Percentiles rank a stretch among this genome's conserved stretches.
These are phyloP conservation scores for Hymenoscyphus infarciens DNA, from an alignment of 2,329 filamentous ascomycete genomes.

Conservation along the genomic window DNA sequence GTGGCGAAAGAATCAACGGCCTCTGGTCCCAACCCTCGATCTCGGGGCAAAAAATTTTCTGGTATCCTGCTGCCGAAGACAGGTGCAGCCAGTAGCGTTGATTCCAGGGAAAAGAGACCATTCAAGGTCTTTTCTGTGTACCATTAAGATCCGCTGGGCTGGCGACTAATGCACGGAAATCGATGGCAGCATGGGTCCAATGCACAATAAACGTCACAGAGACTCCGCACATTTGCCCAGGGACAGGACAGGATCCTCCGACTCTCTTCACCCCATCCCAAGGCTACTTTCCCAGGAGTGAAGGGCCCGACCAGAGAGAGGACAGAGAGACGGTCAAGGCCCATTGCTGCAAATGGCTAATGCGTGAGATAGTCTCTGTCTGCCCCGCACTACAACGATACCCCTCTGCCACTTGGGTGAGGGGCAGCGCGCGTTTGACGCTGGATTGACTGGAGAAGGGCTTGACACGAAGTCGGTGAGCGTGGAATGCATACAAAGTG, in stretches of 20 bases:
- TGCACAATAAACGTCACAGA: conserved; percentile 32
- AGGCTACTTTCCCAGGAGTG: background rate
- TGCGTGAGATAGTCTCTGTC: conserved; percentile 14
- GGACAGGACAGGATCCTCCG: conserved; percentile 29
- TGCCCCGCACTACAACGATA: conserved; percentile 34
- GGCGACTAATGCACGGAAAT: conserved; percentile 35
- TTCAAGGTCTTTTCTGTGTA: conserved; percentile 16
- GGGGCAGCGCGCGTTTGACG: conserved; percentile 26
- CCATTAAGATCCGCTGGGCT: conserved; percentile 31
- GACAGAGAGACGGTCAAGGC: conserved; percentile 17
- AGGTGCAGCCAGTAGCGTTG: conserved; percentile 12
- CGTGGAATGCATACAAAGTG: conserved; percentile 36
- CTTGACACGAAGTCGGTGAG: conserved; percentile 39
- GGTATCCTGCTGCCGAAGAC: conserved; percentile 24
- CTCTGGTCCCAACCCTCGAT: conserved; percentile 21
- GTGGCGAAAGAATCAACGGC: conserved; percentile 35
- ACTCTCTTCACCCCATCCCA: conserved; percentile 5
- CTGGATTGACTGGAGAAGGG: conserved; percentile 36
- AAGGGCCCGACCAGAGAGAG: background rate
- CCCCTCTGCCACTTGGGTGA: conserved; percentile 23
- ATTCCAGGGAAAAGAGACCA: conserved; percentile 18
- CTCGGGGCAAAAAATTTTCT: conserved; percentile 27
- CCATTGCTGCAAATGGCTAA: conserved; percentile 25
- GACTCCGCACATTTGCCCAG: conserved; percentile 25
- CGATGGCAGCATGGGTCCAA: conserved; percentile 27